Conservation (phyloP, 1,139 yeast species). For the Kurtzmaniella natalensis region DNA sequence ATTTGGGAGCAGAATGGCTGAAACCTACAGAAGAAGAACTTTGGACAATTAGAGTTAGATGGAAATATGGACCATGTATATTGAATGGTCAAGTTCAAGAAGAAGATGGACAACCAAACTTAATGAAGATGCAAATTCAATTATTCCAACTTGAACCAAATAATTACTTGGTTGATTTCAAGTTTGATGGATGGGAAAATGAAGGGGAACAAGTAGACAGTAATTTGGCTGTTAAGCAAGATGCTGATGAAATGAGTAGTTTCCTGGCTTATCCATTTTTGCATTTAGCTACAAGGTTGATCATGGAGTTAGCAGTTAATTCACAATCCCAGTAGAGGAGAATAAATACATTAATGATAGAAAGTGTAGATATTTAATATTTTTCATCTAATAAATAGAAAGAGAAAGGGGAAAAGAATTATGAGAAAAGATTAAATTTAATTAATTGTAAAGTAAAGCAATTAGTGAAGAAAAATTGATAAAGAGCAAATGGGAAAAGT, state of each 20-base stretch:
- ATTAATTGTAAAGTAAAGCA: too few relatives aligned
- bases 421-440: too few relatives aligned
- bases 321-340: slow-evolving; percentile 37
- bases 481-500: too few relatives aligned
- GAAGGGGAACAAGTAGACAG: slow-evolving; percentile 7
- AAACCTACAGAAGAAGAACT: slow-evolving; percentile 88
- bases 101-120: slow-evolving; percentile 48
- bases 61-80: slow-evolving; percentile 68
- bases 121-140: slow-evolving; percentile 97
- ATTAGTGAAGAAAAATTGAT: too few relatives aligned
- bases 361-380: too few relatives aligned
- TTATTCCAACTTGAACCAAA: slow-evolving; percentile 93
- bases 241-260: slow-evolving; percentile 70
- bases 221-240: slow-evolving; percentile 24
- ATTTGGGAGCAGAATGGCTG: slow-evolving; percentile 97
- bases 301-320: slow-evolving; percentile 95
- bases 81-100: slow-evolving; percentile 17
- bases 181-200: slow-evolving; percentile 94
- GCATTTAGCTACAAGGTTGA: slow-evolving; percentile 85
- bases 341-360: too few relatives aligned
- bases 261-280: slow-evolving; percentile 93
- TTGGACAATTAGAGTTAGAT: slow-evolving; percentile 96
- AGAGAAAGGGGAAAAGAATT: too few relatives aligned
- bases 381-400: too few relatives aligned
- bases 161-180: slow-evolving; percentile 92